phyloP scores from a whole-genome alignment of 306 rosid species.

The Gastrolobium bilobum region DNA sequence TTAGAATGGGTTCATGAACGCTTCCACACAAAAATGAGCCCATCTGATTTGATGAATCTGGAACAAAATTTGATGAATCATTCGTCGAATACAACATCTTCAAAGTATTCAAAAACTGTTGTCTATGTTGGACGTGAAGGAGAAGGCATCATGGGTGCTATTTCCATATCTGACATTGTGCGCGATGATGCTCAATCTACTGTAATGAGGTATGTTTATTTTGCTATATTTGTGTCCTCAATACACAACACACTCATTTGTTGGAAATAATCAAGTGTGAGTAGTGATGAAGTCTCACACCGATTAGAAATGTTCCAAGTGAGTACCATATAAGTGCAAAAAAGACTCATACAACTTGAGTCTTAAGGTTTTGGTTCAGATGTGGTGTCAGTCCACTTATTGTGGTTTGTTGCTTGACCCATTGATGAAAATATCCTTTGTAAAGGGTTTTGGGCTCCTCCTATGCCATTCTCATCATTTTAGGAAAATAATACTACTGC shows the following conservation, averaged over 20 bases:
- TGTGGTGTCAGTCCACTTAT: too few species aligned
- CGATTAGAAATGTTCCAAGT: too few species aligned
- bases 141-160: conserved; percentile 90
- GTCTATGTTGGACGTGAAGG: conserved; percentile 97
- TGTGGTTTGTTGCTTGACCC: too few species aligned
- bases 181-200: conserved; percentile 89
- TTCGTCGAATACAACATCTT: conserved; percentile 59
- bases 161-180: conserved; percentile 85
- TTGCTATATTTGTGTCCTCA: not conserved
- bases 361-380: too few species aligned
- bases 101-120: conserved; percentile 81
- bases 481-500: conserved; percentile 33
- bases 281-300: too few species aligned
- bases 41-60: conserved; percentile 64
- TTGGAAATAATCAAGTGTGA: too few species aligned
- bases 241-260: not conserved
- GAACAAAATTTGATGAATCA: conserved; percentile 64
- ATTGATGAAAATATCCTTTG: too few species aligned
- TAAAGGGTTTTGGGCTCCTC: too few species aligned
- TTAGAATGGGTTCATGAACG: conserved; percentile 81
- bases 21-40: conserved; percentile 62
- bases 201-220: conserved; percentile 64
- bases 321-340: too few species aligned
- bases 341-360: too few species aligned
- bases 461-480: not conserved